A percentile compares a stretch with the other conserved stretches of the same genome.
Conservation (phyloP, 2,329 filamentous ascomycete species). For the Nannizzia gypsea region DNA sequence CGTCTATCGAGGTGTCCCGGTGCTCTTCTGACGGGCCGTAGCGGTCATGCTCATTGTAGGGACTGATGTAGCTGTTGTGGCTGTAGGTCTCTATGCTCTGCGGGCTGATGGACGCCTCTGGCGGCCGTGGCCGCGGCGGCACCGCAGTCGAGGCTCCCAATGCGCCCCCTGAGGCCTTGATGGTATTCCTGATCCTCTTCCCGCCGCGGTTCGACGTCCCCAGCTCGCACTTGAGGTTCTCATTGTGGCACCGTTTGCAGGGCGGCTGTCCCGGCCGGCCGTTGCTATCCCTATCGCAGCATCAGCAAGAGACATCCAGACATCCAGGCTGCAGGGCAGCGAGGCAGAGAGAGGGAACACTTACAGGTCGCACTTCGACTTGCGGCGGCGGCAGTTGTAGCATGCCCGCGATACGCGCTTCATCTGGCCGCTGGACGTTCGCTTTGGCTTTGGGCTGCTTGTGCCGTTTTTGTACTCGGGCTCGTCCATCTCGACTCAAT, state of each 20-base stretch:
- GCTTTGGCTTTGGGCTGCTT: conserved; percentile 16
- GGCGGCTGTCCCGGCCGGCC: conserved; percentile 41
- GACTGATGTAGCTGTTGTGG: neutral
- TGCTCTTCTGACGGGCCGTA: neutral
- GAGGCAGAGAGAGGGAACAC: conserved; percentile 18
- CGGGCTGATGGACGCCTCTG: neutral
- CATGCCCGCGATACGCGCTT: conserved; percentile 40
- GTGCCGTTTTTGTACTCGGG: conserved; percentile 8
- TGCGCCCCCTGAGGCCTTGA: neutral
- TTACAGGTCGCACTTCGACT: conserved; percentile 42
- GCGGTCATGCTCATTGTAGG: neutral
- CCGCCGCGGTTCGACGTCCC: conserved; percentile 50
- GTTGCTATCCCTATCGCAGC: conserved; percentile 30
- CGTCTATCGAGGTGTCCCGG: neutral
- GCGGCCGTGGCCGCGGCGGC: neutral
- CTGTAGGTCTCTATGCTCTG: neutral
- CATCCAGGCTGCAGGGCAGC: neutral
- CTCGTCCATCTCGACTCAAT: neutral
- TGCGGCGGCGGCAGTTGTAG: conserved; percentile 39
- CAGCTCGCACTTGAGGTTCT: conserved; percentile 47
- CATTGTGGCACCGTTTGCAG: conserved; percentile 47
- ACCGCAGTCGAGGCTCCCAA: neutral
- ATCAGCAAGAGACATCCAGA: neutral
- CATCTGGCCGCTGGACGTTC: conserved; percentile 25
- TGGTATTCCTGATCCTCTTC: conserved; percentile 44